Percentiles rank a stretch among this genome's conserved stretches.
Conservation (phyloP, 805 yeast species). For the Kazachstania taianensis region DNA sequence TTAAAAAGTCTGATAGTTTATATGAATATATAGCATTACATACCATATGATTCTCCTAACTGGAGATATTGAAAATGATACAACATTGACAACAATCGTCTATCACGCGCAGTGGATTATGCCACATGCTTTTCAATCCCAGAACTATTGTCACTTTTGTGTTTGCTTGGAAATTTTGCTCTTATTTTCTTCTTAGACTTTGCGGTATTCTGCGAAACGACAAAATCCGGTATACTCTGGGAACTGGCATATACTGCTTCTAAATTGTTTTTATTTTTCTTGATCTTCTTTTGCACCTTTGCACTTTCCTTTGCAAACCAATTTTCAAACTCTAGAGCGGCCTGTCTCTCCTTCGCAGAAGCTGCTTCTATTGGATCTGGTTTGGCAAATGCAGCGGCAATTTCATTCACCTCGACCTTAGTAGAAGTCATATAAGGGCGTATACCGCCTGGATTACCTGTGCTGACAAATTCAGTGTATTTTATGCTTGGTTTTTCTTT, state of each 20-base stretch:
- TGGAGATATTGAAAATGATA: too few relatives aligned
- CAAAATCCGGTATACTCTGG: conserved; percentile 12
- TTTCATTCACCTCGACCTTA: conserved; percentile 6
- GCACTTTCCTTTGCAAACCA: conserved; percentile 83
- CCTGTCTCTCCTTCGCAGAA: conserved; percentile 55
- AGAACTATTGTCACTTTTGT: neutral
- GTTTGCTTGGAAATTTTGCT: conserved; percentile 13
- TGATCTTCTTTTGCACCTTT: conserved; percentile 42
- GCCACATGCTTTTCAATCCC: too few relatives aligned
- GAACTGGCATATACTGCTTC: conserved; percentile 14
- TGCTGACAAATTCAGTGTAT: conserved; percentile 16
- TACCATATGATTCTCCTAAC: too few relatives aligned
- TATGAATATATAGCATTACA: too few relatives aligned
- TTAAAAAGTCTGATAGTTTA: too few relatives aligned
- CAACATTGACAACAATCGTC: too few relatives aligned
- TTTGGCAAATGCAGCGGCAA: conserved; percentile 6
- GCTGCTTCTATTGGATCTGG: conserved; percentile 1
- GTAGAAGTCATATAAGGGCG: conserved; percentile 11
- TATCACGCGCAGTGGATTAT: too few relatives aligned
- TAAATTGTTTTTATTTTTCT: conserved; percentile 7
- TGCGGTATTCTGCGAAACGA: conserved; percentile 1
- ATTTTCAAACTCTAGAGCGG: conserved; percentile 71
- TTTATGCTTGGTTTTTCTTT: neutral
- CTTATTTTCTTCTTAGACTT: conserved; percentile 11
- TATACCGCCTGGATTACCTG: conserved; percentile 15